A percentile compares a stretch with the other conserved stretches of the same genome.
These are phyloP conservation scores for Lasiosphaeria ovina DNA, from an alignment of 495 filamentous ascomycete species.

Conservation along the genomic window DNA sequence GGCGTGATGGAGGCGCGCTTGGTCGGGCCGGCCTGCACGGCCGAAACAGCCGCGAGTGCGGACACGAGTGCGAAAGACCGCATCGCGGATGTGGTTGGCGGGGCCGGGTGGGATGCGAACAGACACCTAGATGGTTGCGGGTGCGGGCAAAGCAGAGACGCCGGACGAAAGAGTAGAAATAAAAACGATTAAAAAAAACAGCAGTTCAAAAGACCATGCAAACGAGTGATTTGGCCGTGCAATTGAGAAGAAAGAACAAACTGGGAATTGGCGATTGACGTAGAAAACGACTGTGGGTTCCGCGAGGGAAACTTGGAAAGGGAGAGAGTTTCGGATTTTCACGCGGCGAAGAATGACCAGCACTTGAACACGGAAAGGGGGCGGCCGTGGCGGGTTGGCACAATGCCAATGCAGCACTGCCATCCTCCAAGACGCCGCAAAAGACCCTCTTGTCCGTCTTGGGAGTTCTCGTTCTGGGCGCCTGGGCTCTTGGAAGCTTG, in stretches of 20 bases:
- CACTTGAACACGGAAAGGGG: not conserved
- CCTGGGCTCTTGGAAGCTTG: conserved; percentile 9
- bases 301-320: conserved; percentile 2
- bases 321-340: conserved; percentile 10
- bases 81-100: conserved; percentile 41
- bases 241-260: conserved; percentile 12
- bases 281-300: conserved; percentile 11
- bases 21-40: conserved; percentile 55
- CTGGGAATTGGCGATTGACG: conserved; percentile 21
- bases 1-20: conserved; percentile 44
- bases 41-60: conserved; percentile 54
- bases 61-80: conserved; percentile 48
- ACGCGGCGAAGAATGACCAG: not conserved
- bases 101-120: not conserved
- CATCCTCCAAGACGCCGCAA: conserved; percentile 20
- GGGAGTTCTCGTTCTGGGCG: too few species aligned
- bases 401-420: conserved; percentile 18
- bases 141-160: not conserved
- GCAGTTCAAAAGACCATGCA: conserved; percentile 5
- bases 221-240: conserved; percentile 12
- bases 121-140: too few species aligned
- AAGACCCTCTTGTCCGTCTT: not conserved
- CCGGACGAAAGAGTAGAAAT: not conserved
- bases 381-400: not conserved
- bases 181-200: conserved; percentile 1